Evolutionary conservation across 139 green algal species (phyloP).

Genomic region (Penium margaritaceum): DNA sequence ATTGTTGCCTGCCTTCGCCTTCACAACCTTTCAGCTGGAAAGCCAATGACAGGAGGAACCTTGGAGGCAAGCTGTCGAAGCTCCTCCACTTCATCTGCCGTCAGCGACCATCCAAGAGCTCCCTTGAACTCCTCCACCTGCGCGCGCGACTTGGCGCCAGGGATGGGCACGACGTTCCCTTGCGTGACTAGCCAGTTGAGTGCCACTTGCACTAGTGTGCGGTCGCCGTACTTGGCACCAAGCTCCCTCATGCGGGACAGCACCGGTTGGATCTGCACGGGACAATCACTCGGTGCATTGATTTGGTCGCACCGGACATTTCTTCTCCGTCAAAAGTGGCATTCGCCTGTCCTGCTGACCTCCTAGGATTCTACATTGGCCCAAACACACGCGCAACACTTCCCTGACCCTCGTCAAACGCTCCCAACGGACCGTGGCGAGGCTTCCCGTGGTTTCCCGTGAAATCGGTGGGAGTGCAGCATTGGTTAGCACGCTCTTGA

Average conservation of each 20-base stretch:
- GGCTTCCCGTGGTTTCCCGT: no score
- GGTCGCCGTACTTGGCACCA: conserved; percentile 35
- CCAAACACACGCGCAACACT: no score
- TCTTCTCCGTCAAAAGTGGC: no score
- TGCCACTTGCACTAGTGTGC: conserved; percentile 56
- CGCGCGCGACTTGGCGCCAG: conserved; percentile 64
- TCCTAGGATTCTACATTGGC: no score
- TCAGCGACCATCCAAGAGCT: conserved; percentile 29
- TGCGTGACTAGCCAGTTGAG: conserved; percentile 88
- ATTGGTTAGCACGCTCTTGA: no score
- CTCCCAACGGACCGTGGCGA: no score
- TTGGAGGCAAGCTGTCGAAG: conserved; percentile 3
- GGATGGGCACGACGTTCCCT: conserved; percentile 75
- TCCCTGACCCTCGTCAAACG: no score
- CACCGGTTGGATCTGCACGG: conserved; percentile 16
- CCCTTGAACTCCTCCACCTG: conserved; percentile 54
- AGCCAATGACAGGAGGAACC: conserved; percentile 23
- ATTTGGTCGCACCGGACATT: no score
- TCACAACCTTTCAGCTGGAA: conserved; percentile 32
- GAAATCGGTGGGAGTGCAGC: no score
- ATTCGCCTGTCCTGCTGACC: no score
- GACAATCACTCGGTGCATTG: no score
- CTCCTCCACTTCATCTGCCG: conserved; percentile 26
- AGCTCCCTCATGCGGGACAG: conserved; percentile 28
- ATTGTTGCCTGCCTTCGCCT: no score